A percentile compares a stretch with the other conserved stretches of the same genome.
Evolutionary conservation across 371 early-diverging fungal species (phyloP).

Genomic region (Mucor plumbeus): DNA sequence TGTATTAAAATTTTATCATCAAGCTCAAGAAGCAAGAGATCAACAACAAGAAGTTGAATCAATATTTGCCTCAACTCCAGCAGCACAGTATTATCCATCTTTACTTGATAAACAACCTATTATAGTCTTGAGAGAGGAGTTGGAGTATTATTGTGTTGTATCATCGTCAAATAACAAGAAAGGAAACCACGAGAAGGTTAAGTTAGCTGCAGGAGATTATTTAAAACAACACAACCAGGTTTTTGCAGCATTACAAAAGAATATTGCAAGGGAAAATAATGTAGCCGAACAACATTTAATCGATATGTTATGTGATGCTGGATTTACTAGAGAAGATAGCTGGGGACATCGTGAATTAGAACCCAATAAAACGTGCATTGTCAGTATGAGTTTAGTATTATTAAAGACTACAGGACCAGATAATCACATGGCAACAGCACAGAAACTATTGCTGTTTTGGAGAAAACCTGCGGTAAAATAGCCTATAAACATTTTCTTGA

Average conservation of each 20-base stretch:
- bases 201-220: constrained; percentile 63
- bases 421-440: constrained; percentile 71
- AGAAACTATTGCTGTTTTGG: constrained; percentile 77
- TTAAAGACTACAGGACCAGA: constrained; percentile 75
- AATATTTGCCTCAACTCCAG: constrained; percentile 13
- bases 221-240: constrained; percentile 64
- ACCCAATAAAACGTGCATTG: constrained; percentile 62
- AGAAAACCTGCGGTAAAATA: constrained; percentile 74
- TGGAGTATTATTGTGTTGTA: constrained; percentile 62
- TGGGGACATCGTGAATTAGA: constrained; percentile 79
- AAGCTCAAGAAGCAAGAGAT: constrained; percentile 30
- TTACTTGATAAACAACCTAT: constrained; percentile 71
- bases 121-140: constrained; percentile 63
- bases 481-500: background rate
- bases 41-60: constrained; percentile 19
- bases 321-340: constrained; percentile 65
- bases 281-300: constrained; percentile 80
- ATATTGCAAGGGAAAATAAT: constrained; percentile 71
- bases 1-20: constrained; percentile 56
- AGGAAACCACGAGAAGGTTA: constrained; percentile 43
- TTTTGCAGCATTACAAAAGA: constrained; percentile 72
- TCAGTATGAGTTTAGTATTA: constrained; percentile 68
- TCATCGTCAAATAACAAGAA: constrained; percentile 24
- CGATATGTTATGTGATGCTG: constrained; percentile 81
- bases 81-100: constrained; percentile 49